Evolutionary conservation across 2,329 filamentous ascomycete species (phyloP).

Genomic region (Grosmannia clavigera): DNA sequence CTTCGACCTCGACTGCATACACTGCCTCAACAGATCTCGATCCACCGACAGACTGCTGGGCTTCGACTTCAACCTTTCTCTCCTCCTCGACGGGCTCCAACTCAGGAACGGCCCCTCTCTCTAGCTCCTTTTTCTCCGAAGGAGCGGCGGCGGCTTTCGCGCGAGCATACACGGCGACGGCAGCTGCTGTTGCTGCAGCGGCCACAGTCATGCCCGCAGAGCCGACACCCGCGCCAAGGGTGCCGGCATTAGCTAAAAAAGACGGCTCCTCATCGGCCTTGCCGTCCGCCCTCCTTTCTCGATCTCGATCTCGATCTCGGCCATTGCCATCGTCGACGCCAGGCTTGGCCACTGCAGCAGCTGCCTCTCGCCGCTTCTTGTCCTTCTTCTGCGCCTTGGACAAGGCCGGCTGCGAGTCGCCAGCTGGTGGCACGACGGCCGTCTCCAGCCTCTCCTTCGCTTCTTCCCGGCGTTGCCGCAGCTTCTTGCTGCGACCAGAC

Average conservation of each 20-base stretch:
- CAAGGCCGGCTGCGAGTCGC: not conserved
- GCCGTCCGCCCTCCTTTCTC: slow-evolving; percentile 6
- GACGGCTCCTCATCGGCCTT: slow-evolving; percentile 21
- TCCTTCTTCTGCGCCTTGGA: not conserved
- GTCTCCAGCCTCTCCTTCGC: not conserved
- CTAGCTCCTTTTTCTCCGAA: slow-evolving; percentile 23
- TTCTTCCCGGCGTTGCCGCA: slow-evolving; percentile 3
- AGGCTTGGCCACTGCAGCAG: not conserved
- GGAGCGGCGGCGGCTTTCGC: slow-evolving; percentile 34
- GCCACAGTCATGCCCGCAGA: slow-evolving; percentile 41
- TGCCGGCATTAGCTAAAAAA: slow-evolving; percentile 65
- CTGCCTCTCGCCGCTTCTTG: not conserved
- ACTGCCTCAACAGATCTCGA: not conserved
- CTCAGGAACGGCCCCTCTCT: slow-evolving; percentile 4
- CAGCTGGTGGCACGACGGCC: not conserved
- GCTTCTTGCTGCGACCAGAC: slow-evolving; percentile 5
- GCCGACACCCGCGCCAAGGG: slow-evolving; percentile 58
- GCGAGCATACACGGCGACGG: slow-evolving; percentile 24
- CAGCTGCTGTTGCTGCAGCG: slow-evolving; percentile 48
- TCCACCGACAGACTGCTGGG: not conserved
- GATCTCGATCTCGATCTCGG: not conserved
- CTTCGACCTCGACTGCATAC: not conserved
- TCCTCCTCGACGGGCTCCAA: not conserved
- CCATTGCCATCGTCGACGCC: not conserved
- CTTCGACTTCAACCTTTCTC: not conserved